Evolutionary conservation across 495 filamentous ascomycete species (phyloP), one percentile per base, ranked within the genome.

Genomic region (Penicillium fimorum): DNA sequence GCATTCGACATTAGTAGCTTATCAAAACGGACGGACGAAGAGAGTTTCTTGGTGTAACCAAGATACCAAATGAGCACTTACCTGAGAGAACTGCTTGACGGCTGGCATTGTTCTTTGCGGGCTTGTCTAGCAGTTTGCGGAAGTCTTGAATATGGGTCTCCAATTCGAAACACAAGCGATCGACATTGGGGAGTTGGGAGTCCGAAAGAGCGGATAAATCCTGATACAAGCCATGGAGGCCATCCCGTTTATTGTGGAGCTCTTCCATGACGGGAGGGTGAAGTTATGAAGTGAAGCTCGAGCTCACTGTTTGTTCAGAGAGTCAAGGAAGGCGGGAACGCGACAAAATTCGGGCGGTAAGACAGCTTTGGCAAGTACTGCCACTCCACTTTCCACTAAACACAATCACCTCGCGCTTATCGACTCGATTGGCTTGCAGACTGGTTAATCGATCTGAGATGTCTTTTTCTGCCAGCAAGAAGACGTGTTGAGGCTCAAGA

Each of bases 111-210:
- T 82, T 89, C 57, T 88, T 88, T 27, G 79, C 62, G 29, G 85
- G 82, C 64, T 90, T 91, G 69, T 90, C 86, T 40, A 97, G 75
- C 53, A 97, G 80, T 59, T 81, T 83, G 71, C 79, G 82, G 68
- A 98, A 92, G 50, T 87, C 87, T 40, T 84, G 75, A 32, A 88
- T 80, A 57, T 87, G 81, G 42, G 74, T 71, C 63, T 90, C 86
- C 40, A 97, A 75, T 62, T 91, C 82, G 56, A 82, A 64, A 38
- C 79, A 79, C 17, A 92, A 76, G 50, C 81, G 79, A 45, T 87
- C 84, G 53, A 87, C 68, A 57, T 82, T 87, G 30, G 77, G 77
- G 45, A 87, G 72, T 38, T 79, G 80, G 22, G 78, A 76, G 50
- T 88, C 81, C 42, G 79, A 77, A 47, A 92, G 75, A 45, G 85